A percentile compares a stretch with the other conserved stretches of the same genome.
Conservation (phyloP, 2,329 filamentous ascomycete genomes). For the Colletotrichum orbiculare region DNA sequence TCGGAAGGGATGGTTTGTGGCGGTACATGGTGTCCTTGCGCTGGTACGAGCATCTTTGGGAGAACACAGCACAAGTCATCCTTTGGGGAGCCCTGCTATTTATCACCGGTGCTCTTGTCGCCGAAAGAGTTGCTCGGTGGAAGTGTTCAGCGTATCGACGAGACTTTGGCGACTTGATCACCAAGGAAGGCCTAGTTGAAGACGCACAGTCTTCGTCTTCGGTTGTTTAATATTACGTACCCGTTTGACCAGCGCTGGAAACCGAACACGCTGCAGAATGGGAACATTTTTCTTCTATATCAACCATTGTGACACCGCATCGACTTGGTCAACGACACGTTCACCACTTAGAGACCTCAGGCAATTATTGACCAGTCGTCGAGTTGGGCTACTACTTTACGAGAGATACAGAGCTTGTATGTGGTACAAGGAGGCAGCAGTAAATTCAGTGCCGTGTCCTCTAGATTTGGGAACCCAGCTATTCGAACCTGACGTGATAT, state of each 20-base stretch:
- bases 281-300: too few relatives aligned
- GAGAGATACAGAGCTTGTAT: too few relatives aligned
- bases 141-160: neutral
- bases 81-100: neutral
- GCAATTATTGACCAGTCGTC: too few relatives aligned
- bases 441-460: too few relatives aligned
- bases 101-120: neutral
- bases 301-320: too few relatives aligned
- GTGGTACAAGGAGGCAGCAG: too few relatives aligned
- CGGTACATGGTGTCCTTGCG: neutral
- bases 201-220: neutral
- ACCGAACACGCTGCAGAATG: too few relatives aligned
- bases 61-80: neutral
- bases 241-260: neutral
- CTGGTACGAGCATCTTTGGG: neutral
- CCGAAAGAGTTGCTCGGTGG: neutral
- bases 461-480: too few relatives aligned
- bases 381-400: too few relatives aligned
- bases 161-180: conserved; percentile 1
- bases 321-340: neutral
- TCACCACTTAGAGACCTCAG: too few relatives aligned
- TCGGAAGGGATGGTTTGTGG: neutral
- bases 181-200: neutral
- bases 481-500: neutral
- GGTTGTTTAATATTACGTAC: neutral